phyloP scores from a whole-genome alignment of 139 green algal genomes.

The Eudorina sp. region DNA sequence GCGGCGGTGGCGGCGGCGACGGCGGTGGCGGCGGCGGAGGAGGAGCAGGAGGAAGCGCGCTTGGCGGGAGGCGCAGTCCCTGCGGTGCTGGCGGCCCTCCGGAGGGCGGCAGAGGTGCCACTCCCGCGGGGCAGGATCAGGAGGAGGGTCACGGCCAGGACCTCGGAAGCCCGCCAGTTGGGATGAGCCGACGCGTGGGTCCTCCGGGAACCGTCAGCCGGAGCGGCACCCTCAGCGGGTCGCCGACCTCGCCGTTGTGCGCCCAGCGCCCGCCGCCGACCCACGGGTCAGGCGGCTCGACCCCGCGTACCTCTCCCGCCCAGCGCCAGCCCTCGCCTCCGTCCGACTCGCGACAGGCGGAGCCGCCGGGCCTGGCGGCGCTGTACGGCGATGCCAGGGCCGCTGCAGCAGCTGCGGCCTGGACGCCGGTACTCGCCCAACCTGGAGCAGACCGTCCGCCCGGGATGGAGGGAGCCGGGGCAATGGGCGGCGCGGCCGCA shows the following conservation, averaged over 20 bases:
- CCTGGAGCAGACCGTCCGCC: background rate
- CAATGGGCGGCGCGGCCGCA: too few species aligned
- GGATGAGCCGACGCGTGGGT: too few species aligned
- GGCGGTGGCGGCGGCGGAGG: background rate
- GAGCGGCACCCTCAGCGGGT: background rate
- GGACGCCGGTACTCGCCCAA: background rate
- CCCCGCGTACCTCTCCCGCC: background rate
- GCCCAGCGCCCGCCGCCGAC: conserved; percentile 18
- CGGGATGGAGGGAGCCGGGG: background rate
- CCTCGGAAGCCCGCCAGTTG: too few species aligned
- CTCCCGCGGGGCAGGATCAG: background rate
- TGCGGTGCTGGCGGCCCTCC: background rate
- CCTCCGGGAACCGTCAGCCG: background rate
- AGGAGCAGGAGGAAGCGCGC: background rate
- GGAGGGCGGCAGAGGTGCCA: background rate
- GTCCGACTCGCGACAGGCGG: background rate
- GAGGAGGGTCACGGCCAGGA: too few species aligned
- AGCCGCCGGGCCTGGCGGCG: too few species aligned
- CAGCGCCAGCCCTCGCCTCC: background rate
- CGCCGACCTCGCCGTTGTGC: conserved; percentile 16
- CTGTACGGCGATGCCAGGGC: background rate
- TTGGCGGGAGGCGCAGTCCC: background rate
- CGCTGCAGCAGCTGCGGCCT: background rate
- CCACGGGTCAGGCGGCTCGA: background rate
- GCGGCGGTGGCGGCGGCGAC: background rate